phyloP scores from a whole-genome alignment of 148 eudicot species.

The Silene conica region DNA sequence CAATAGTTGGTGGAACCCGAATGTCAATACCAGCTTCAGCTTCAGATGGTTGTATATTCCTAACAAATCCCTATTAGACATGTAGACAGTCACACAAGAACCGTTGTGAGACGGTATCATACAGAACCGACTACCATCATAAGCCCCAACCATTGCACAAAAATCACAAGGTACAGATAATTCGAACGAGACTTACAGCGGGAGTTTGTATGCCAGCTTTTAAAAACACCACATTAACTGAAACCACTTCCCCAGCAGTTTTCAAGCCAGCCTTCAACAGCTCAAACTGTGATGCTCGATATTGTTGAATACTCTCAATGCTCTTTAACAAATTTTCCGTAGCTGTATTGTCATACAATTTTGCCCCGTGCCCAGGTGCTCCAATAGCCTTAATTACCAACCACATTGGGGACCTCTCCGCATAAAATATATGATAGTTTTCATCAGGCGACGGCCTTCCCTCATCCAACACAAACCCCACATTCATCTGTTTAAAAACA shows the following conservation, averaged over 20 bases:
- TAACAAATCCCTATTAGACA: constrained; percentile 64
- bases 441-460: too few species aligned
- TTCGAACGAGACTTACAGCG: constrained; percentile 39
- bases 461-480: constrained; percentile 36
- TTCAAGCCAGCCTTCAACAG: constrained; percentile 70
- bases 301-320: constrained; percentile 68
- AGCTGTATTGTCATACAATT: too few species aligned
- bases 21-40: constrained; percentile 90
- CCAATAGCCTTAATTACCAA: too few species aligned
- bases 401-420: too few species aligned
- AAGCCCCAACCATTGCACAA: too few species aligned
- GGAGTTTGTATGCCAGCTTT: constrained; percentile 88
- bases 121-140: too few species aligned
- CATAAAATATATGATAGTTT: too few species aligned
- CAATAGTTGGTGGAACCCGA: constrained; percentile 83
- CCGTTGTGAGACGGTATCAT: too few species aligned
- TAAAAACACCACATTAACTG: constrained; percentile 78
- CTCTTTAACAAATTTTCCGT: constrained; percentile 38
- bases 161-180: not conserved
- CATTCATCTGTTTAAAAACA: constrained; percentile 60
- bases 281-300: constrained; percentile 78
- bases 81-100: too few species aligned
- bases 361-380: too few species aligned
- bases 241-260: constrained; percentile 77
- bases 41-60: constrained; percentile 98